Evolutionary conservation across 2,329 filamentous ascomycete species (phyloP).

Genomic region (Exophiala phaeomuriformis): DNA sequence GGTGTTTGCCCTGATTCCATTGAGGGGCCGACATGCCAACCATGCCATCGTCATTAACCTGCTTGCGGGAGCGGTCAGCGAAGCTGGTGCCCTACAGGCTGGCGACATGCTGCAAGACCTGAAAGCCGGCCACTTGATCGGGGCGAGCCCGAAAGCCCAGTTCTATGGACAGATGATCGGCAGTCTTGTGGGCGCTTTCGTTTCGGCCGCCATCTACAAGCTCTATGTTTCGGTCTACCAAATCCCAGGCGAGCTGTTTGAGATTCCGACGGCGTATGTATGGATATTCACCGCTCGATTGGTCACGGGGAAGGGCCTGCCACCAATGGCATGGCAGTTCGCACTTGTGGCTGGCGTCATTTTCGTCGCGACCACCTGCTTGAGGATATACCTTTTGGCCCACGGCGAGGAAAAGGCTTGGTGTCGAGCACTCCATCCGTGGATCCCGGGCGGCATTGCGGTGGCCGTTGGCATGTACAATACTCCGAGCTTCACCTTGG

Average conservation of each 20-base stretch:
- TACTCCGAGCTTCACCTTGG: slow-evolving; percentile 88
- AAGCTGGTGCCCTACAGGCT: slow-evolving; percentile 81
- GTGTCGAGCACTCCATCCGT: slow-evolving; percentile 35
- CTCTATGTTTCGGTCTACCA: slow-evolving; percentile 85
- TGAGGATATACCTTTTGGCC: slow-evolving; percentile 49
- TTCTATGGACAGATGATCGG: slow-evolving; percentile 96
- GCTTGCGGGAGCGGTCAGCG: slow-evolving; percentile 80
- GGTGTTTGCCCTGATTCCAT: slow-evolving; percentile 85
- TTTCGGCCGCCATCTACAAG: slow-evolving; percentile 80
- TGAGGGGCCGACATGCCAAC: slow-evolving; percentile 67
- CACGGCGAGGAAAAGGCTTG: slow-evolving; percentile 20
- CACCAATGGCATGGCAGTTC: slow-evolving; percentile 73
- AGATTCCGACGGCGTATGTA: slow-evolving; percentile 89
- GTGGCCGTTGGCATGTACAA: slow-evolving; percentile 99
- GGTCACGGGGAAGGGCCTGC: slow-evolving; percentile 83
- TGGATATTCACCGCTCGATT: slow-evolving; percentile 96
- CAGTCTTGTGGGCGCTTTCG: slow-evolving; percentile 72
- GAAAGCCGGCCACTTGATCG: slow-evolving; percentile 89
- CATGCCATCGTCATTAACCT: slow-evolving; percentile 93
- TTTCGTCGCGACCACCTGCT: slow-evolving; percentile 63
- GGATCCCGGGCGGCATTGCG: slow-evolving; percentile 85
- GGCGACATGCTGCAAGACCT: slow-evolving; percentile 96
- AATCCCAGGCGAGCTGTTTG: slow-evolving; percentile 81
- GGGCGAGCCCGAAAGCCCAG: slow-evolving; percentile 86
- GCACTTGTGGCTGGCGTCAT: slow-evolving; percentile 66